Conservation (phyloP, 768 basidiomycete genomes). For the Termitomyces sp. region DNA sequence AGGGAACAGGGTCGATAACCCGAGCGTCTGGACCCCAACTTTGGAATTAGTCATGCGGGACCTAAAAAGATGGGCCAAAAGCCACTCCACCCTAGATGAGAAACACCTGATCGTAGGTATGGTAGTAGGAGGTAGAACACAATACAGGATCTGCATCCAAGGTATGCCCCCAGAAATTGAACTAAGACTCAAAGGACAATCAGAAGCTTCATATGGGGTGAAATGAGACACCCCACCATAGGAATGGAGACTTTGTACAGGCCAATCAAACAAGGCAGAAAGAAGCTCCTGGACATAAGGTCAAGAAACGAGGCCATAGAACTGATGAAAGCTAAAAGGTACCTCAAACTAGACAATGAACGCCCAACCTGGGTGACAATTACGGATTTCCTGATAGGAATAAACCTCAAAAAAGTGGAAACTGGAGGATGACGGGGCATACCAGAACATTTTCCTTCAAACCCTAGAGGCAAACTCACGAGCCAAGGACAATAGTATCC, state of each 20-base stretch:
- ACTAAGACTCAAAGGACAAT: background rate
- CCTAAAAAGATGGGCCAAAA: constrained; percentile 19
- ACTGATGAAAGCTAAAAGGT: background rate
- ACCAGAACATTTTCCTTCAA: too few relatives aligned
- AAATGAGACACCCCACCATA: too few relatives aligned
- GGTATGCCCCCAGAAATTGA: background rate
- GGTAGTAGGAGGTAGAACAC: background rate
- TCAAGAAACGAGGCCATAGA: background rate
- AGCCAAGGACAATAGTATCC: too few relatives aligned
- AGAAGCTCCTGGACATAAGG: background rate
- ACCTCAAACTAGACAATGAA: background rate
- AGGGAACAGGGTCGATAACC: constrained; percentile 26
- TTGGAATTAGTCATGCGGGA: constrained; percentile 25
- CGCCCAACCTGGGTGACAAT: background rate
- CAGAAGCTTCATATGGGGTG: background rate
- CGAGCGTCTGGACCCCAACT: background rate
- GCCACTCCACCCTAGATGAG: too few relatives aligned
- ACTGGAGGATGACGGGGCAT: too few relatives aligned
- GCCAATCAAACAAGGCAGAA: background rate
- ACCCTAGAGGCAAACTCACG: too few relatives aligned
- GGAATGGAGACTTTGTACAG: too few relatives aligned
- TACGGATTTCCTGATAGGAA: background rate
- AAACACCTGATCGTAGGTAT: background rate
- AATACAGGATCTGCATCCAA: background rate
- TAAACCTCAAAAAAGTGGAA: too few relatives aligned